phyloP scores from a whole-genome alignment of 176 grass and related monocot species.

The barley (Hordeum vulgare) region DNA sequence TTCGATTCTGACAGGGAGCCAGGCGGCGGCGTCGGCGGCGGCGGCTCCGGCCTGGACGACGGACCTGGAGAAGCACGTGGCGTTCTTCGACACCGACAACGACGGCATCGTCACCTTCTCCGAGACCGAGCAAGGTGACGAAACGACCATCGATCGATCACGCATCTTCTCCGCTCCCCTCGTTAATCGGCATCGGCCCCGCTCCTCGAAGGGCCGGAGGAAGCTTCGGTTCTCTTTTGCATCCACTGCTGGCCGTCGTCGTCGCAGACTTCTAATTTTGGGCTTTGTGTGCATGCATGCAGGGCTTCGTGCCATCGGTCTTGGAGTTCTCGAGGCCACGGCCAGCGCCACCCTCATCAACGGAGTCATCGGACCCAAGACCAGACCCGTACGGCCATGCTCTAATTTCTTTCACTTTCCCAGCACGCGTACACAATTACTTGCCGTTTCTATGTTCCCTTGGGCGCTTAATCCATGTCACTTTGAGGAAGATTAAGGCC shows the following conservation, averaged over 20 bases:
- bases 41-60: slow-evolving; percentile 18
- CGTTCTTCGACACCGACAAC: slow-evolving; percentile 69
- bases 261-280: background rate
- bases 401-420: background rate
- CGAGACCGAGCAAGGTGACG: slow-evolving; percentile 60
- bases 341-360: slow-evolving; percentile 32
- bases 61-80: slow-evolving; percentile 64
- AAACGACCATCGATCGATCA: background rate
- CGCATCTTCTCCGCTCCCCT: background rate
- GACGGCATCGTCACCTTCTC: slow-evolving; percentile 64
- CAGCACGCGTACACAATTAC: too few relatives aligned
- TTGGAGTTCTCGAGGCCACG: background rate
- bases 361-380: slow-evolving; percentile 39
- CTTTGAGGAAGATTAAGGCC: background rate
- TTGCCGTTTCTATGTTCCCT: background rate
- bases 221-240: background rate
- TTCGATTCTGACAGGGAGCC: background rate
- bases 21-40: background rate
- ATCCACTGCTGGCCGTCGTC: too few relatives aligned
- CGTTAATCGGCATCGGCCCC: background rate
- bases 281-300: background rate
- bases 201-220: background rate
- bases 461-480: background rate
- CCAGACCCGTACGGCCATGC: slow-evolving; percentile 23
- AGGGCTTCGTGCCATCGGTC: slow-evolving; percentile 43